Conservation (phyloP, 1,139 yeast species). For the Hemisphaericaspora xylofermentans region DNA sequence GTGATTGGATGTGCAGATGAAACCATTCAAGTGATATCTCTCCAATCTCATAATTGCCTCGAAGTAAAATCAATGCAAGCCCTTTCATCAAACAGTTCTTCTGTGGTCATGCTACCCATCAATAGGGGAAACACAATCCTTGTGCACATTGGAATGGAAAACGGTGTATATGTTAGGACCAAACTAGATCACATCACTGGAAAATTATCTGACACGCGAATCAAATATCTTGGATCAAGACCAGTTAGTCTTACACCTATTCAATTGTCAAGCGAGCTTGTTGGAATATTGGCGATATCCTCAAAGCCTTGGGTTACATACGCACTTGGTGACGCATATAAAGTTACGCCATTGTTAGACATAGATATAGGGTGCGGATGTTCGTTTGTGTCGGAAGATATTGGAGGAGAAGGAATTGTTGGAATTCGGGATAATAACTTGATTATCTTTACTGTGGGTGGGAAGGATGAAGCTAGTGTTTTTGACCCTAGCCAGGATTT, state of each 20-base stretch:
- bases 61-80: slow-evolving; percentile 68
- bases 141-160: slow-evolving; percentile 77
- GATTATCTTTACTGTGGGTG: slow-evolving; percentile 58
- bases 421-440: slow-evolving; percentile 56
- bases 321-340: slow-evolving; percentile 26
- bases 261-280: slow-evolving; percentile 20
- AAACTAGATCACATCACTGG: slow-evolving; percentile 61
- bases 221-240: slow-evolving; percentile 71
- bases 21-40: slow-evolving; percentile 67
- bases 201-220: slow-evolving; percentile 61
- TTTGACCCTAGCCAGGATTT: slow-evolving; percentile 47
- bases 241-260: slow-evolving; percentile 54
- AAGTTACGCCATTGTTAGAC: slow-evolving; percentile 43
- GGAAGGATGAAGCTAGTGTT: slow-evolving; percentile 35
- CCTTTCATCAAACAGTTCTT: slow-evolving; percentile 56
- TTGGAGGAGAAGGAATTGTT: slow-evolving; percentile 59
- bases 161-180: slow-evolving; percentile 76
- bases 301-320: slow-evolving; percentile 43
- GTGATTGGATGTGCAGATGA: slow-evolving; percentile 74
- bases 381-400: slow-evolving; percentile 64
- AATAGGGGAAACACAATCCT: slow-evolving; percentile 11
- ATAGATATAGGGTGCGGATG: slow-evolving; percentile 36
- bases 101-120: slow-evolving; percentile 39
- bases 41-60: slow-evolving; percentile 61
- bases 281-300: slow-evolving; percentile 41